Base-by-base conservation (phyloP, 768 basidiomycete genomes). In the Trametes meyenii region DNA sequence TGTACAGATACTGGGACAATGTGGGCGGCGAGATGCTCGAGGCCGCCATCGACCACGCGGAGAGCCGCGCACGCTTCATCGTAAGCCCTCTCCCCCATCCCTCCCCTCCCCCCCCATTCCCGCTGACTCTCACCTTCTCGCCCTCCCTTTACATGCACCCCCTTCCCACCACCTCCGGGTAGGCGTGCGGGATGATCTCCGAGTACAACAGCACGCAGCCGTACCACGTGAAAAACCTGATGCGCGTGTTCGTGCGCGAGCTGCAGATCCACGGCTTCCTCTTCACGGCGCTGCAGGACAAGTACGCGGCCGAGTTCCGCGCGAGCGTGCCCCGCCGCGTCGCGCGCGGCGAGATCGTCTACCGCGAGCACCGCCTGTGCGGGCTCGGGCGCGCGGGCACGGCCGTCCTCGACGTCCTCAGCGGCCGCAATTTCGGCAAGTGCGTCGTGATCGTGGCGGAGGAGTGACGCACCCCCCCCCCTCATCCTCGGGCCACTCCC, bases 261-360 rank as follows among this genome's bases (percentile, higher is more conserved):
- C 51, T 76, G 11, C 61, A 65, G 39, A 60, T 77, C 13, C 54
- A 63, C 46, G 76, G 76, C 21, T 73, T 75, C 68, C 61, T 75
- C 40, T 71, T 74, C 53, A 39, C 53, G 19, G 46, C 64, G 10
- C 62, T 72, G 35, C 46, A 60, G 2, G 51, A 36, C 11, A 68
- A 72, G 62, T 68, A 76, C 63, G 56, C 40, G 14, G 70, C 63
- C n/a, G 45, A 64, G 54, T 78, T 77, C 61, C 71, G 72, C 58
- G 13, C 58, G 39, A 72, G 70, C 56, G 59, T 75, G 39, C 73
- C 73, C 5, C 33, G 35, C 11, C 51, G 68, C n/a, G 64, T 77
- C 50, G 73, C 74, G n/a, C 26, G 62, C 50, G 74, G 77, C 43
- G 56, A 75, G 66, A 69, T 80, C 69, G 72, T 76, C 67, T 72